Evolutionary conservation across 345 rosid genomes (phyloP).

Genomic region (Salix udensis): DNA sequence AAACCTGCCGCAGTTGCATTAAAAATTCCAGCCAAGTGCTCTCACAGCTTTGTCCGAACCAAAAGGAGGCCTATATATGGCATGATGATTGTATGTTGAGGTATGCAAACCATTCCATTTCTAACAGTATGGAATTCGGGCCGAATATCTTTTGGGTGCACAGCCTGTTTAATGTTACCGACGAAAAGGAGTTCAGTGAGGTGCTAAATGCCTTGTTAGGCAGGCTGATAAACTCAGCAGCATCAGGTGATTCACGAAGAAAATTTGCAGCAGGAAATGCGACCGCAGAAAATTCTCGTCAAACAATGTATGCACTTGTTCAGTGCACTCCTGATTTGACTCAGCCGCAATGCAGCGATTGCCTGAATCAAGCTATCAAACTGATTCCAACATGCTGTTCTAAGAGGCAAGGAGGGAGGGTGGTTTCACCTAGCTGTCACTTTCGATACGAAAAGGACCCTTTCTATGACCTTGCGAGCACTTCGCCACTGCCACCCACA

Average conservation of each 20-base stretch:
- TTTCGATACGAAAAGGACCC: constrained; percentile 33
- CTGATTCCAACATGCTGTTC: constrained; percentile 23
- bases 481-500: not conserved
- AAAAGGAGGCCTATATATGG: constrained; percentile 35
- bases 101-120: constrained; percentile 15
- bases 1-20: constrained; percentile 34
- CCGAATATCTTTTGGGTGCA: not conserved
- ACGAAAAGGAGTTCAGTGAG: constrained; percentile 10
- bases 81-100: constrained; percentile 26
- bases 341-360: constrained; percentile 1
- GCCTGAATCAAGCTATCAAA: constrained; percentile 11
- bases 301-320: constrained; percentile 27
- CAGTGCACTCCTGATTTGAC: constrained; percentile 45
- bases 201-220: constrained; percentile 9
- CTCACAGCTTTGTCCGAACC: constrained; percentile 12
- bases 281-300: not conserved
- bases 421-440: constrained; percentile 39
- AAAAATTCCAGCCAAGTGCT: constrained; percentile 19
- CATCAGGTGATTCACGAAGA: constrained; percentile 11
- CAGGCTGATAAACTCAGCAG: constrained; percentile 13
- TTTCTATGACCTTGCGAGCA: constrained; percentile 22
- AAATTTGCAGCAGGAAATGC: constrained; percentile 22
- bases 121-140: not conserved
- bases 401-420: constrained; percentile 24
- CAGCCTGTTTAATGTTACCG: not conserved